phyloP scores from a whole-genome alignment of 164 flowering plant species.

The Nymphaea thermarum region DNA sequence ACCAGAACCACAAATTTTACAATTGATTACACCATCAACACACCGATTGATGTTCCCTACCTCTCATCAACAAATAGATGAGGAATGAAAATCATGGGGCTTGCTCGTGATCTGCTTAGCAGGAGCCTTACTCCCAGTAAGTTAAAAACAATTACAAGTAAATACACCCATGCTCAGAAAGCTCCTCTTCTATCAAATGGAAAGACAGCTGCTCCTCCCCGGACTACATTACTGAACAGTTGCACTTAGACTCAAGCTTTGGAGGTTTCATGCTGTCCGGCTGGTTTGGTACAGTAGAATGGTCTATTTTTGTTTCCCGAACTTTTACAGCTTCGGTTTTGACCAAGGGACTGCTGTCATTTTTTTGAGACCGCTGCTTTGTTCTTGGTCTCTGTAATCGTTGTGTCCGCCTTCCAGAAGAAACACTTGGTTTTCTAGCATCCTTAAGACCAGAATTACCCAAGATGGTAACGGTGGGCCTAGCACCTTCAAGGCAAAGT shows the following conservation, averaged over 20 bases:
- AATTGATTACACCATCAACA: not conserved
- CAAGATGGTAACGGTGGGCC: constrained; percentile 46
- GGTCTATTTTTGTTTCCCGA: not conserved
- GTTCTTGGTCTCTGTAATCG: constrained; percentile 47
- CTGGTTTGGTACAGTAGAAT: constrained; percentile 3
- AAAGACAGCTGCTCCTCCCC: not conserved
- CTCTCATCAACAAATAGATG: not conserved
- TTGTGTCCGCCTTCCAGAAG: constrained; percentile 26
- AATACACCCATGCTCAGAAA: not conserved
- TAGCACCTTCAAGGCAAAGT: constrained; percentile 30
- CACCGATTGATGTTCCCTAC: not conserved
- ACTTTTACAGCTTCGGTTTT: constrained; percentile 4
- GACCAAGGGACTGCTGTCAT: constrained; percentile 17
- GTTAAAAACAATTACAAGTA: not conserved
- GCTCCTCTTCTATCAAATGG: not conserved
- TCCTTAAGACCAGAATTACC: constrained; percentile 37
- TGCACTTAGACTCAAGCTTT: constrained; percentile 83
- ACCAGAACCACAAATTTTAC: not conserved
- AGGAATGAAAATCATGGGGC: not conserved
- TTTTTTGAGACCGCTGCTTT: constrained; percentile 28
- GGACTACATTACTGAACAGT: constrained; percentile 72
- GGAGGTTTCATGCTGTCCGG: constrained; percentile 41
- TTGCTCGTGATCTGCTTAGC: not conserved
- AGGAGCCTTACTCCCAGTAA: not conserved
- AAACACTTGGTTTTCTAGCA: constrained; percentile 26